Base-by-base conservation (phyloP, 257 asterid species). In the Solanum rostratum region DNA sequence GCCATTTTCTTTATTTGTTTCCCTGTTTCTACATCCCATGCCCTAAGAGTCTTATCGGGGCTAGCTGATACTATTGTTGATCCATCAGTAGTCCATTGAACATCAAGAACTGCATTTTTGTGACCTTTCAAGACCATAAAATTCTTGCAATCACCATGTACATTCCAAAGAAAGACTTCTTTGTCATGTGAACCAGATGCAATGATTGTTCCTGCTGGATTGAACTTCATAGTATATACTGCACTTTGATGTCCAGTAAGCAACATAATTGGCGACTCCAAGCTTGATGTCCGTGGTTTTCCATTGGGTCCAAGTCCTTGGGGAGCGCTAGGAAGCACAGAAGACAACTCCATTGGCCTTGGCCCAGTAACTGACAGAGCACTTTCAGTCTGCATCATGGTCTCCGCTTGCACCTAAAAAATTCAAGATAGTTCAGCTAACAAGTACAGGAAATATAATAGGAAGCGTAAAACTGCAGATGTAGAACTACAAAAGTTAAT, bases 21-120 rank as follows among this genome's bases (percentile, higher is more conserved):
- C 18, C 98, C 98, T 0, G 97, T 91, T 85, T 95, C 98, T 3
- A 92, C 95, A 54, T 97, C 99, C 99, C 99, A 97, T 55, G 99
- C 99, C 85, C 99, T 86, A 12, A 97, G 10, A 19, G 98, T 95
- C 89, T 94, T 97, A 89, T 95, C 99, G 0, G 99, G 98, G 86
- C 99, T 95, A 6, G 98, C 91, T 5, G 99, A 94, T 85, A 97
- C 90, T 89, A 97, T 85, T 85, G 95, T 96, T 19, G 95, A 88
- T 30, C 99, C 98, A 87, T 97, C 99, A 2, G 94, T 89, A 71
- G 91, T 95, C 98, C 98, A 95, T 83, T 97, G 99, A 84, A 97
- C 92, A 85, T 97, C 99, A 85, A 97, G 85, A 71, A 97, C 94
- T 3, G 99, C 98, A 84, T 97, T 97, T 90, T 95, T 97, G 92